Evolutionary conservation across 305 asterid species (phyloP), one percentile per base, ranked within the genome.

Genomic region (Fraxinus paxiana): DNA sequence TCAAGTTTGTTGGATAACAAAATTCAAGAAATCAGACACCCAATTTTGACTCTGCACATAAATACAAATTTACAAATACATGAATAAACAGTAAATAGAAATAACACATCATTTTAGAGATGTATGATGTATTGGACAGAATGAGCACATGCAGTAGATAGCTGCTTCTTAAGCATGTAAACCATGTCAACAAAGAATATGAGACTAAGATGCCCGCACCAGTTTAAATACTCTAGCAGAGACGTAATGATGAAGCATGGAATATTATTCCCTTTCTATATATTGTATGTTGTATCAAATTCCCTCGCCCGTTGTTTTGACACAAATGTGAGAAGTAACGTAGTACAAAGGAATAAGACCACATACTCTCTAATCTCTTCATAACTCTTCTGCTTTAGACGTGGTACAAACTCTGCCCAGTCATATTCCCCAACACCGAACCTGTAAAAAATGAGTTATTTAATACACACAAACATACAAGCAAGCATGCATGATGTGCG

Each of bases 351-450:
- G 33, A 77, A 82, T 74, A 80, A 82, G 73, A 84, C 33, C 83
- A 86, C 97, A 70, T 94, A 95, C 98, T 90, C 93, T n/a, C 81
- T 78, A 78, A 95, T 92, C 85, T 94, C 99, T 15, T 91, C 94
- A 41, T 37, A 85, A 76, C 90, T 91, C 90, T 94, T 96, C 90
- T 91, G 98, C 94, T 94, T 96, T 81, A 96, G 87, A 84, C 96
- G 96, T n/a, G 91, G 92, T 63, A 87, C 86, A 84, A 94, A 96
- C 85, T 94, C 98, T 75, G 91, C 86, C 99, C 99, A 96, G 82
- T 94, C 98, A 82, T 84, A 91, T 77, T 89, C 92, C 77, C 98
- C 97, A 54, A 90, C 90, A 61, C 98, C 98, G 85, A 90, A 93
- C 85, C 98, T 95, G 91, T 35, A 77, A 56, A 72, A 70, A 54